A percentile compares a stretch with the other conserved stretches of the same genome.
Evolutionary conservation across 345 rosid genomes (phyloP).

Genomic region (Euphorbia lathyris): DNA sequence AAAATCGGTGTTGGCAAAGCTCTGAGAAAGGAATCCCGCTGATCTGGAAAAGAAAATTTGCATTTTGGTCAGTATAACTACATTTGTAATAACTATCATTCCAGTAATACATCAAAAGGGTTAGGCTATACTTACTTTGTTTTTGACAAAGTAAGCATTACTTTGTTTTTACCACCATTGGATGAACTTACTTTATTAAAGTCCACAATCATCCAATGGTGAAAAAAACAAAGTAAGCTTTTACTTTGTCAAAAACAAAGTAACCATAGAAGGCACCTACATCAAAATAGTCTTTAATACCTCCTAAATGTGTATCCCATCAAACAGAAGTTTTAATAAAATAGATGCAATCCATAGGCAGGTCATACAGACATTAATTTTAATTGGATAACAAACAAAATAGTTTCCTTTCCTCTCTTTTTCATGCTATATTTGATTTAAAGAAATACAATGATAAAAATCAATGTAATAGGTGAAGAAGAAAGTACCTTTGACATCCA

Average conservation of each 20-base stretch:
- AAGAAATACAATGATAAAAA: not conserved
- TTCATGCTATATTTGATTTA: not conserved
- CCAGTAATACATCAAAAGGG: not conserved
- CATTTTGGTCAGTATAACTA: not conserved
- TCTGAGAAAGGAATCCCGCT: conserved; percentile 24
- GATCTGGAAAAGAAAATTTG: conserved; percentile 13
- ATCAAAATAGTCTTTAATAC: not conserved
- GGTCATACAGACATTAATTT: too few relatives aligned
- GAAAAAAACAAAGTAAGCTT: too few relatives aligned
- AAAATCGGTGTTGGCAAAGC: conserved; percentile 22
- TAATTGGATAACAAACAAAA: too few relatives aligned
- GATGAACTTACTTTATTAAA: too few relatives aligned
- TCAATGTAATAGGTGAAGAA: not conserved
- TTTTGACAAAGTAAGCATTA: too few relatives aligned
- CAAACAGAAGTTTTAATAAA: not conserved
- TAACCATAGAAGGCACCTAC: too few relatives aligned
- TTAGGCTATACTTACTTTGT: too few relatives aligned
- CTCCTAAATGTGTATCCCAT: not conserved
- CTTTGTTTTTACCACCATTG: too few relatives aligned
- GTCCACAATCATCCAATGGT: too few relatives aligned
- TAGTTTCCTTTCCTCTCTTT: not conserved
- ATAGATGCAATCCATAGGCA: too few relatives aligned
- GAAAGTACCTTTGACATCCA: conserved; percentile 30
- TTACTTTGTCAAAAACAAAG: too few relatives aligned
- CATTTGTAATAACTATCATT: not conserved